Evolutionary conservation across 73 alveolate species (phyloP).

Genomic region (Symbiodinium pilosum): DNA sequence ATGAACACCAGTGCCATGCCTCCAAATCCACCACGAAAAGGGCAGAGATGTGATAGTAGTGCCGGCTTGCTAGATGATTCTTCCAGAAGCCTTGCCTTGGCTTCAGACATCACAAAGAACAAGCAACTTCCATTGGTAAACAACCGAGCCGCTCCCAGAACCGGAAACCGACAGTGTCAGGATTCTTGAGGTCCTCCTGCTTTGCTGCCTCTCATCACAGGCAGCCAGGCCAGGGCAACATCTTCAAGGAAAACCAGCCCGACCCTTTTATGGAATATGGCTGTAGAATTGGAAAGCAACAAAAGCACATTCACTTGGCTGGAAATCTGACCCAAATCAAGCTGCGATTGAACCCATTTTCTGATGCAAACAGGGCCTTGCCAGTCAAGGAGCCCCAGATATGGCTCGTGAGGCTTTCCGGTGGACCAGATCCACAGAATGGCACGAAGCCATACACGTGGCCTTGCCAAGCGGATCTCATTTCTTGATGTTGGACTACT

Average conservation of each 20-base stretch:
- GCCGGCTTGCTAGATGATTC: conserved; percentile 42
- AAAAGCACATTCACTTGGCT: too few species aligned
- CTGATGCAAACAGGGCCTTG: neutral
- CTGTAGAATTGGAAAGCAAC: too few species aligned
- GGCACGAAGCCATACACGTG: conserved; percentile 87
- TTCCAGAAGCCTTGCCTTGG: conserved; percentile 93
- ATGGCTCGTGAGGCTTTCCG: conserved; percentile 65
- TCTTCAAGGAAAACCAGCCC: neutral
- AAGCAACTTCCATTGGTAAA: too few species aligned
- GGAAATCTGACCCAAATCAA: too few species aligned
- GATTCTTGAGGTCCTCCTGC: conserved; percentile 71
- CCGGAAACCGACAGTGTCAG: conserved; percentile 60
- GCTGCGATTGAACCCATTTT: too few species aligned
- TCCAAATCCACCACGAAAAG: conserved; percentile 90
- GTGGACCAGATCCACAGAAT: conserved; percentile 94
- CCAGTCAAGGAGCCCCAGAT: conserved; percentile 69
- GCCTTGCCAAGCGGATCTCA: too few species aligned
- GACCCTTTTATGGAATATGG: neutral
- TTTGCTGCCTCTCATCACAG: conserved; percentile 90
- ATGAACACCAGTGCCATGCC: neutral
- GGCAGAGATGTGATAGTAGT: conserved; percentile 94
- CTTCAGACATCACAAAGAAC: too few species aligned
- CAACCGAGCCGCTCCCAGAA: conserved; percentile 60
- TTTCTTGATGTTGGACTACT: too few species aligned
- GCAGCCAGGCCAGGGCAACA: neutral